Base-by-base conservation (phyloP, 176 grass and related monocot species). In the Panicum miliaceum region DNA sequence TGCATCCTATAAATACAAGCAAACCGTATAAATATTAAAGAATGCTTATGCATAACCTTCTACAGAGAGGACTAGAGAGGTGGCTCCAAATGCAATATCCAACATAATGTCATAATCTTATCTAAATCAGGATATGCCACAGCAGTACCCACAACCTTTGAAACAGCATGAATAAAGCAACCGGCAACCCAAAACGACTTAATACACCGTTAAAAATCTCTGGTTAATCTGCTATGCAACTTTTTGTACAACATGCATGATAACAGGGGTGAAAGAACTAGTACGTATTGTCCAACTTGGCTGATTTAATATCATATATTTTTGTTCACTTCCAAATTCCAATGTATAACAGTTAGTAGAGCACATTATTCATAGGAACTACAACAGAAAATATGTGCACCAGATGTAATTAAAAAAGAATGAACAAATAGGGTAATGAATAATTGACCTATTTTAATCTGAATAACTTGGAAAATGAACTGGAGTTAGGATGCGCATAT, bases 1-100 rank as follows among this genome's bases (percentile, higher is more conserved):
- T 99, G 93, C 96, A 99, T 99, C 90, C 96, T 99, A 83, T 26
- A 94, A 58, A 73, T 26, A 73, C 7, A 85, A 35, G 29, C 16
- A 78, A 77, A 75, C 42, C 50, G 45, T 27, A 58, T 66, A 74
- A 66, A 71, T 45, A 9, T 22, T 3, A 81, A 81, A 37, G 38
- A 71, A 37, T 71, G 26, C 14, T 26, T 81, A 27, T 45, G 56
- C 34, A 71, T 34, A 50, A 27, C 12, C 65, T 67, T 71, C 38
- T 48, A 59, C 65, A 26, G 66, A 64, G 71, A 48, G 29, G 54
- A 66, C 7, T 51, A 82, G 15, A 72, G 11, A 72, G 47, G 12
- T 70, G 16, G 26, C 25, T 81, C 9, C 65, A 75, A 77, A 14
- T 47, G 46, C 20, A 68, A 18, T 25, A 77, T 22, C 40, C 47